Evolutionary conservation across 371 early-diverging fungal species (phyloP).

Genomic region (Umbelopsis sp.): DNA sequence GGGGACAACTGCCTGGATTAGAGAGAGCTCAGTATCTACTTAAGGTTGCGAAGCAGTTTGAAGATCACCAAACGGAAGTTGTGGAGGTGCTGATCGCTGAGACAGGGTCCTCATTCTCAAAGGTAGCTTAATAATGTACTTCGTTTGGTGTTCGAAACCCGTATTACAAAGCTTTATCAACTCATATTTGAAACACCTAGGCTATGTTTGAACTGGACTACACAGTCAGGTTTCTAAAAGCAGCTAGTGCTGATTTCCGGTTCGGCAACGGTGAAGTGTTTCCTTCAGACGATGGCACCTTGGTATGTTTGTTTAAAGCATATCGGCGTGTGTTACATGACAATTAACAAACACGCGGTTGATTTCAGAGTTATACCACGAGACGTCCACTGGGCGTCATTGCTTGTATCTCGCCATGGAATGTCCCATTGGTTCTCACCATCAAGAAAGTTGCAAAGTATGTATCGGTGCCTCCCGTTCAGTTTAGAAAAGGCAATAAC

Average conservation of each 20-base stretch:
- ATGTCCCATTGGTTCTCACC: constrained; percentile 32
- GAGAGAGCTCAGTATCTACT: constrained; percentile 8
- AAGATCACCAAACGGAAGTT: neutral
- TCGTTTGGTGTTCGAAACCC: neutral
- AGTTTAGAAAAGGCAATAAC: constrained; percentile 64
- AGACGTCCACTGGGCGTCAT: constrained; percentile 89
- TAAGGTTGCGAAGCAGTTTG: neutral
- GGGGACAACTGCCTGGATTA: constrained; percentile 1
- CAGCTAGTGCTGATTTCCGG: constrained; percentile 8
- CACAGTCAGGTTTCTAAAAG: neutral
- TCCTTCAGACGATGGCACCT: constrained; percentile 2
- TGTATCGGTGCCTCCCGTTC: neutral
- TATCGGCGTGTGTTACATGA: neutral
- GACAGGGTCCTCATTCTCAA: neutral
- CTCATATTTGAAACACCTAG: neutral
- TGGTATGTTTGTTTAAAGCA: neutral
- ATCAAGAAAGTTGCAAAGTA: constrained; percentile 1
- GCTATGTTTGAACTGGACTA: constrained; percentile 5
- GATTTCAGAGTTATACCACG: constrained; percentile 40
- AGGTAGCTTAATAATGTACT: neutral
- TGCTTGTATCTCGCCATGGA: constrained; percentile 91
- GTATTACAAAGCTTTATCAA: neutral
- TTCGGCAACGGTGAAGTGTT: constrained; percentile 13
- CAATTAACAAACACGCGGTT: neutral
- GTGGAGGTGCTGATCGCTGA: neutral